A percentile compares a stretch with the other conserved stretches of the same genome.
Evolutionary conservation across 2,329 filamentous ascomycete species (phyloP).

Genomic region (Mycocentrospora acerina): DNA sequence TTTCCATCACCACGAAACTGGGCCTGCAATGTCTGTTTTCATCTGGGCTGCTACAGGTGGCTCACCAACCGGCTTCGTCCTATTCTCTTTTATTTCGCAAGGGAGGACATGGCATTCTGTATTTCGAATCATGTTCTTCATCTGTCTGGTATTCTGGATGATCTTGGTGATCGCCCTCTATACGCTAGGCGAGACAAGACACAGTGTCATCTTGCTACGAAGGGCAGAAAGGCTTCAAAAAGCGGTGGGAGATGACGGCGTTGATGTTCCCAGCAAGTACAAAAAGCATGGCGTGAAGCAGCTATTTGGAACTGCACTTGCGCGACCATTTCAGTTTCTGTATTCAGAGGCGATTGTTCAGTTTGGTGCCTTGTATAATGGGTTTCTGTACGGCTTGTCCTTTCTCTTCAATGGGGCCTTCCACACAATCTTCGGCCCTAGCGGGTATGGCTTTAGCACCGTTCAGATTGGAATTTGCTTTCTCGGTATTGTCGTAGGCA

Average conservation of each 20-base stretch:
- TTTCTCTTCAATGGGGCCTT: constrained; percentile 56
- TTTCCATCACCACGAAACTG: constrained; percentile 46
- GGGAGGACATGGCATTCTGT: constrained; percentile 47
- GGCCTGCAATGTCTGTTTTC: constrained; percentile 46
- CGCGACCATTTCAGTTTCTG: constrained; percentile 52
- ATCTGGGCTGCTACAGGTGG: constrained; percentile 52
- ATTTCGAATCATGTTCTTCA: constrained; percentile 50
- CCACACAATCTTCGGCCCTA: constrained; percentile 50
- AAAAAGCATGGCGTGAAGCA: constrained; percentile 42
- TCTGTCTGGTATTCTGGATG: constrained; percentile 48
- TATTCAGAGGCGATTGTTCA: constrained; percentile 51
- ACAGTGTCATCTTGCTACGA: constrained; percentile 47
- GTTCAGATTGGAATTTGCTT: constrained; percentile 47
- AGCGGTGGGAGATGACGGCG: constrained; percentile 20
- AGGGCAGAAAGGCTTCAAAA: constrained; percentile 35
- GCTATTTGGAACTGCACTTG: constrained; percentile 46
- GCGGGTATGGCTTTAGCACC: constrained; percentile 46
- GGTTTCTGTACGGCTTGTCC: constrained; percentile 52
- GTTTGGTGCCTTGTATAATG: constrained; percentile 53
- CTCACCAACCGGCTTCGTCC: constrained; percentile 49
- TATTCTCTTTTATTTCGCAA: constrained; percentile 50
- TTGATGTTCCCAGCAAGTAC: constrained; percentile 42
- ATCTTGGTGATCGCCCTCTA: constrained; percentile 43
- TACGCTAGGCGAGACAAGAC: constrained; percentile 47
- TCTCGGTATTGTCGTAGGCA: constrained; percentile 44